These are phyloP conservation scores for Ogataea corticis DNA, from an alignment of 805 yeast species.

Conservation along the genomic window DNA sequence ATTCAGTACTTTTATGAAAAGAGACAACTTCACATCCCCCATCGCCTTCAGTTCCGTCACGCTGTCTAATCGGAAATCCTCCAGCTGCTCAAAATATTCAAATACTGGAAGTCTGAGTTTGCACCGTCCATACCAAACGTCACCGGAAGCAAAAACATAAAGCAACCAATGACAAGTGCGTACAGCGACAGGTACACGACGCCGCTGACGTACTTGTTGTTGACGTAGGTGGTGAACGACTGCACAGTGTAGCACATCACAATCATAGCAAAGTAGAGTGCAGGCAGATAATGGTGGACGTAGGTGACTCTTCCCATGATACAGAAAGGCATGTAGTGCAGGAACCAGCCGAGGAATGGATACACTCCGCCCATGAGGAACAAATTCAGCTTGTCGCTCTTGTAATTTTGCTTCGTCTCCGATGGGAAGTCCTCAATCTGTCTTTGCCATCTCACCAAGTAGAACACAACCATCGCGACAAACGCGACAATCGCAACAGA, in stretches of 20 bases:
- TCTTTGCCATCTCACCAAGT: slow-evolving; percentile 79
- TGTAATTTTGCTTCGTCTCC: slow-evolving; percentile 25
- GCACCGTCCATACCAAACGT: slow-evolving; percentile 79
- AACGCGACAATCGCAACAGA: slow-evolving; percentile 58
- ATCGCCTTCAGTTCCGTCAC: no score
- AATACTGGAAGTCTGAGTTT: slow-evolving; percentile 45
- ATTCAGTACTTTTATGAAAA: no score
- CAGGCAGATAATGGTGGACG: slow-evolving; percentile 95
- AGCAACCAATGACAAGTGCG: slow-evolving; percentile 53
- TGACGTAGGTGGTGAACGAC: slow-evolving; percentile 22
- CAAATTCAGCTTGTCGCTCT: slow-evolving; percentile 27
- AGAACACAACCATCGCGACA: slow-evolving; percentile 44
- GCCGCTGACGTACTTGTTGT: slow-evolving; percentile 27
- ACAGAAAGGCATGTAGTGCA: slow-evolving; percentile 86
- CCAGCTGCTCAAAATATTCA: slow-evolving; percentile 62
- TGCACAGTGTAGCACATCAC: slow-evolving; percentile 67
- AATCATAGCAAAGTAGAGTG: slow-evolving; percentile 88
- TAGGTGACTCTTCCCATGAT: slow-evolving; percentile 96
- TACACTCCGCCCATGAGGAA: slow-evolving; percentile 67
- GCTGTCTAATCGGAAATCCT: slow-evolving; percentile 33
- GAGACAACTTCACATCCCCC: no score
- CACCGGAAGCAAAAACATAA: slow-evolving; percentile 63
- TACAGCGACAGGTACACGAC: slow-evolving; percentile 48
- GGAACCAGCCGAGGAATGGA: slow-evolving; percentile 88
- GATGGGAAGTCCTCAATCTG: slow-evolving; percentile 61